Conservation (phyloP, 106 monocot genomes). For the Chionographis japonica region DNA sequence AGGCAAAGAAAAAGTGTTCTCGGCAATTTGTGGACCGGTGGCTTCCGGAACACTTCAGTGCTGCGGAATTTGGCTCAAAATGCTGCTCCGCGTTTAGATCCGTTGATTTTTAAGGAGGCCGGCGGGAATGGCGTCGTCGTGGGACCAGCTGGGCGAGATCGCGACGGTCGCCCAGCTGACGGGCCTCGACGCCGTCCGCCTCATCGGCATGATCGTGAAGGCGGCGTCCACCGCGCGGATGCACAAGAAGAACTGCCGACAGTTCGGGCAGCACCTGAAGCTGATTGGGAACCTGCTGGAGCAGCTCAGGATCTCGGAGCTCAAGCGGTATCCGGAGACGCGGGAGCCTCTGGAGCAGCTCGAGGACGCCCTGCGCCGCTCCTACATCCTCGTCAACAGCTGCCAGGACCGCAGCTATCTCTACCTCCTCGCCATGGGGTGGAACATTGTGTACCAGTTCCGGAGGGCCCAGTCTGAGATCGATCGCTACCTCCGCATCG, state of each 20-base stretch:
- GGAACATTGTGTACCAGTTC: slow-evolving; percentile 61
- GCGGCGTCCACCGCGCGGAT: slow-evolving; percentile 28
- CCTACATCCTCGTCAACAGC: slow-evolving; percentile 46
- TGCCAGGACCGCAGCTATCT: slow-evolving; percentile 50
- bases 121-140: slow-evolving; percentile 20
- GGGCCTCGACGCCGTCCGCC: slow-evolving; percentile 25
- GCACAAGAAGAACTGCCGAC: slow-evolving; percentile 37
- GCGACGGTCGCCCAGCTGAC: slow-evolving; percentile 21
- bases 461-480: slow-evolving; percentile 44
- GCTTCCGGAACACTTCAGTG: no score
- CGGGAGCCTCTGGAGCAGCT: slow-evolving; percentile 52
- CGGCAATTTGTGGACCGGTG: no score
- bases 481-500: slow-evolving; percentile 40
- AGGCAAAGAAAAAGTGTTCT: no score
- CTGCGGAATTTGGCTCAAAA: no score
- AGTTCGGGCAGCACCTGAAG: slow-evolving; percentile 40
- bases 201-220: slow-evolving; percentile 30
- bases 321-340: slow-evolving; percentile 50
- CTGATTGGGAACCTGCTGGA: slow-evolving; percentile 48
- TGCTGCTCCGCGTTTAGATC: no score
- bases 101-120: no score
- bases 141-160: slow-evolving; percentile 31
- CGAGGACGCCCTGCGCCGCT: slow-evolving; percentile 41
- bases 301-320: slow-evolving; percentile 57
- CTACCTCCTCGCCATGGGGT: slow-evolving; percentile 55